These are phyloP conservation scores for Xylaria sp. DNA, from an alignment of 2,329 filamentous ascomycete genomes.

Conservation along the genomic window DNA sequence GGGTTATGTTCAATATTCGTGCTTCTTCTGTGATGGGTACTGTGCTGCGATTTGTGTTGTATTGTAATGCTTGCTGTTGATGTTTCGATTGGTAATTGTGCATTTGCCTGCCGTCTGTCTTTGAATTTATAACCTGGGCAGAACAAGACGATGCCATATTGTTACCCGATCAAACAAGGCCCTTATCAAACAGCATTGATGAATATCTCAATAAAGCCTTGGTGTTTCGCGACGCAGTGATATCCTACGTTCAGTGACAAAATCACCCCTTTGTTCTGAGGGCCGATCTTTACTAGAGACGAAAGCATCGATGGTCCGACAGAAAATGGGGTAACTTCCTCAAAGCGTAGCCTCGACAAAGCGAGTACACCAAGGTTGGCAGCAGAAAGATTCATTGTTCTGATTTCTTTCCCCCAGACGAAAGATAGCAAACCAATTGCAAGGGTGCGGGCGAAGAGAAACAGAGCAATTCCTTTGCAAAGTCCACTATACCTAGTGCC, in stretches of 20 bases:
- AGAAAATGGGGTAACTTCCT: background rate
- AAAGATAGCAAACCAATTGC: background rate
- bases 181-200: conserved; percentile 3
- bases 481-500: background rate
- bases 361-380: background rate
- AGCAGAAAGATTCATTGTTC: conserved; percentile 12
- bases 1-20: background rate
- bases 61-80: background rate
- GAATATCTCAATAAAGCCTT: background rate
- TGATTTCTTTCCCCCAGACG: background rate
- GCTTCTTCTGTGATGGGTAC: too few species aligned
- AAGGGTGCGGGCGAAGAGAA: background rate
- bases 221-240: background rate
- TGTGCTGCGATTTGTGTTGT: background rate
- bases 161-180: background rate
- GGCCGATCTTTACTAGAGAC: conserved; percentile 5
- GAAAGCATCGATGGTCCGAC: conserved; percentile 24
- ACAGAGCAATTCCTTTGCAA: background rate
- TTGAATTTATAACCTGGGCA: conserved; percentile 3
- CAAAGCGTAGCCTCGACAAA: conserved; percentile 23
- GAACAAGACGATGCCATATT: conserved; percentile 9
- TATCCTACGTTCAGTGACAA: background rate
- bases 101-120: background rate
- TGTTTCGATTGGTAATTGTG: background rate
- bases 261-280: conserved; percentile 14